These are phyloP conservation scores for Pholiota conissans DNA, from an alignment of 768 basidiomycete genomes.

Conservation along the genomic window DNA sequence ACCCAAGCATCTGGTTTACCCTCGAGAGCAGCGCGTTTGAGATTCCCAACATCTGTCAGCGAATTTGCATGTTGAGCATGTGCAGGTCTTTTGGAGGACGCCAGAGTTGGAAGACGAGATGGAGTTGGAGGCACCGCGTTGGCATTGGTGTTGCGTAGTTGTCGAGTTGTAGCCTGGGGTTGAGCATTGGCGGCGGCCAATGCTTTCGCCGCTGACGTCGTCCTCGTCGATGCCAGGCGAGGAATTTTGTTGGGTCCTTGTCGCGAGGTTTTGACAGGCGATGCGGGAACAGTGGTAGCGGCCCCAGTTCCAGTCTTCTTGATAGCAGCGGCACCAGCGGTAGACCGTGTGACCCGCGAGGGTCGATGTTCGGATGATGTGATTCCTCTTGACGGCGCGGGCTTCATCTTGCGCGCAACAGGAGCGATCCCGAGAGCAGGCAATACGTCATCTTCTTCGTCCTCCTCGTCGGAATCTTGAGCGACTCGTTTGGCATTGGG, in stretches of 20 bases:
- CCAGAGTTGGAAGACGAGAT: constrained; percentile 76
- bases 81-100: constrained; percentile 54
- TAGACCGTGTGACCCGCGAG: constrained; percentile 71
- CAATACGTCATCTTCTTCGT: constrained; percentile 60
- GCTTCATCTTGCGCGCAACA: constrained; percentile 36
- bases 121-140: constrained; percentile 63
- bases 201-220: constrained; percentile 46
- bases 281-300: constrained; percentile 29
- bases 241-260: constrained; percentile 70
- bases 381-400: constrained; percentile 43
- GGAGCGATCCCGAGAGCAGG: constrained; percentile 61
- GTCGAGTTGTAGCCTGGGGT: constrained; percentile 29
- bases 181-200: constrained; percentile 36
- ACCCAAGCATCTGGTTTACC: constrained; percentile 69
- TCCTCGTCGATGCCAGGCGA: constrained; percentile 55
- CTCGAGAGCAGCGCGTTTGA: constrained; percentile 35
- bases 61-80: constrained; percentile 35
- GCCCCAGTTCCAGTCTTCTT: constrained; percentile 46
- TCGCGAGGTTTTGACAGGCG: constrained; percentile 43
- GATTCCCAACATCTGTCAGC: constrained; percentile 48
- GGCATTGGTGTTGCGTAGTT: constrained; percentile 28
- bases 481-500: constrained; percentile 73
- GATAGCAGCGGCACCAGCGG: constrained; percentile 54
- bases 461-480: constrained; percentile 70
- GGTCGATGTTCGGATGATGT: constrained; percentile 74